phyloP scores from a whole-genome alignment of 768 basidiomycete genomes.

The Tubosaeta sp. region DNA sequence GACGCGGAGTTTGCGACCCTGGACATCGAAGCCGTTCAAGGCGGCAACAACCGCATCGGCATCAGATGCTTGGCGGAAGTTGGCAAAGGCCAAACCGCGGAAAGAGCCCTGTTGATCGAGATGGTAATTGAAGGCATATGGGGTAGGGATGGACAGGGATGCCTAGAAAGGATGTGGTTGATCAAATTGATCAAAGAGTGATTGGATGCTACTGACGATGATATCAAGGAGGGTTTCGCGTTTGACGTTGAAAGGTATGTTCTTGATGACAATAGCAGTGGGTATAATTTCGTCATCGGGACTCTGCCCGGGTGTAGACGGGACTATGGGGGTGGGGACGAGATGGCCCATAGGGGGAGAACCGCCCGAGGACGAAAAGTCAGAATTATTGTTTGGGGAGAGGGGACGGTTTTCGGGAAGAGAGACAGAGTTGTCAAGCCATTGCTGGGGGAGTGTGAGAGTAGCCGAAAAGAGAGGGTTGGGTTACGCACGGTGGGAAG shows the following conservation, averaged over 20 bases:
- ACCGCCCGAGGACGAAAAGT: slow-evolving; percentile 83
- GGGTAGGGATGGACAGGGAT: slow-evolving; percentile 90
- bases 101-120: slow-evolving; percentile 95
- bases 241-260: slow-evolving; percentile 99
- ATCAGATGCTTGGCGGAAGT: slow-evolving; percentile 87
- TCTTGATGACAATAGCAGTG: slow-evolving; percentile 99
- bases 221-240: slow-evolving; percentile 94
- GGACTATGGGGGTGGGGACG: slow-evolving; percentile 42
- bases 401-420: slow-evolving; percentile 71
- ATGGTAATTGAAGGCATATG: slow-evolving; percentile 99
- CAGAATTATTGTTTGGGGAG: slow-evolving; percentile 83
- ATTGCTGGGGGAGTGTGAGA: slow-evolving; percentile 56
- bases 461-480: slow-evolving; percentile 16
- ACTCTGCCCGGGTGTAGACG: slow-evolving; percentile 48
- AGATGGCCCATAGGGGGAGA: slow-evolving; percentile 59
- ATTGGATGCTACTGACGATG: slow-evolving; percentile 60
- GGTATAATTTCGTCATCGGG: slow-evolving; percentile 92
- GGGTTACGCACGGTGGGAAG: slow-evolving; percentile 64
- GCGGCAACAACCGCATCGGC: slow-evolving; percentile 96
- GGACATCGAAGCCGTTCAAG: slow-evolving; percentile 92
- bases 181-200: slow-evolving; percentile 8
- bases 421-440: slow-evolving; percentile 61
- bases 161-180: slow-evolving; percentile 43
- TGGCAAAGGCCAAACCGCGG: slow-evolving; percentile 96
- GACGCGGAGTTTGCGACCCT: slow-evolving; percentile 94